These are phyloP conservation scores for Penicillium sp. DNA, from an alignment of 2,329 filamentous ascomycete genomes.

Conservation along the genomic window DNA sequence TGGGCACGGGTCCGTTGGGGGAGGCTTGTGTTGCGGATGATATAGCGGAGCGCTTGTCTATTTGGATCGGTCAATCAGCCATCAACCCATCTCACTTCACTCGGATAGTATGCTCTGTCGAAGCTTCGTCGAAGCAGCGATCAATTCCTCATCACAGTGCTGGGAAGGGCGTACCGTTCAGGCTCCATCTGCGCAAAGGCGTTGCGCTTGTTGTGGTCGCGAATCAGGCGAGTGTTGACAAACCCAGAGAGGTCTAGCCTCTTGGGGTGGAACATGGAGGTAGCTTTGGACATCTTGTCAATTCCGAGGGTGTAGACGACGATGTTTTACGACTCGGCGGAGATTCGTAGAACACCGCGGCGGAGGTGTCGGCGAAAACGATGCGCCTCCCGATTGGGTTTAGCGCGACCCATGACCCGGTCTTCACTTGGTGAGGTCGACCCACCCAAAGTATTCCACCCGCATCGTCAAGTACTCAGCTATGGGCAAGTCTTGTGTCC, in stretches of 20 bases:
- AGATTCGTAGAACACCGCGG: slow-evolving; percentile 12
- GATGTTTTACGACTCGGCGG: slow-evolving; percentile 9
- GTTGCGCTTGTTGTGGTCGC: slow-evolving; percentile 95
- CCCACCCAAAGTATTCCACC: no score
- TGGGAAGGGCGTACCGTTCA: slow-evolving; percentile 59
- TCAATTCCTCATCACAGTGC: not conserved
- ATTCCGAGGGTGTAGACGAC: not conserved
- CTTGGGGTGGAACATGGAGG: slow-evolving; percentile 81
- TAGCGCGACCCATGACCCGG: slow-evolving; percentile 12
- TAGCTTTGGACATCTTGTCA: slow-evolving; percentile 21
- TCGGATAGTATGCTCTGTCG: not conserved
- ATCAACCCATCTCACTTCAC: no score
- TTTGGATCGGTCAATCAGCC: slow-evolving; percentile 1
- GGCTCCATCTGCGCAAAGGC: slow-evolving; percentile 81
- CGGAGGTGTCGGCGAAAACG: slow-evolving; percentile 23
- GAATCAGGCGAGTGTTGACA: slow-evolving; percentile 77
- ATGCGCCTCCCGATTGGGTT: slow-evolving; percentile 19
- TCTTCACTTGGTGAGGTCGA: not conserved
- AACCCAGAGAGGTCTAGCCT: slow-evolving; percentile 85
- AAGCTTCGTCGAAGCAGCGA: no score
- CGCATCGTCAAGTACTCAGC: no score
- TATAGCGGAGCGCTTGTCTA: slow-evolving; percentile 88
- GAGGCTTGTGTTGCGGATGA: slow-evolving; percentile 87
- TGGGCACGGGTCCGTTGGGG: slow-evolving; percentile 76
- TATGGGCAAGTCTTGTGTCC: no score